A percentile compares a stretch with the other conserved stretches of the same genome.
Conservation (phyloP, 163 green algal genomes). For the Scenedesmus sp. region DNA sequence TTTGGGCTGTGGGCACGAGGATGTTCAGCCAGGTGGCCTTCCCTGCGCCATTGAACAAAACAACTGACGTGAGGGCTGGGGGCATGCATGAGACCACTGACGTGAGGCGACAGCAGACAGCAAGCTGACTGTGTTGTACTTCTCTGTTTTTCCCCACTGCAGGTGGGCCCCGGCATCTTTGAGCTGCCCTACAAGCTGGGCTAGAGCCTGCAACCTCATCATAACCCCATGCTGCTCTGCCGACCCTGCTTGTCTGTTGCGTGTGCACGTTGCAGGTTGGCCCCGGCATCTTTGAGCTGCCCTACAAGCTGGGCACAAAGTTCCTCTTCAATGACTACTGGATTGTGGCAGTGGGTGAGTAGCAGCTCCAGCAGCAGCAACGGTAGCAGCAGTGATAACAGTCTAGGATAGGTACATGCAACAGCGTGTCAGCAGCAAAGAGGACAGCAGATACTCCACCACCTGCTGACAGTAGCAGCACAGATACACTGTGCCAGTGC, state of each 20-base stretch:
- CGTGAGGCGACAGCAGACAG: no score
- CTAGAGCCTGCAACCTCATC: no score
- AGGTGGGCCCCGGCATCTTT: constrained; percentile 15
- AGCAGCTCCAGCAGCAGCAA: background rate
- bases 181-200: constrained; percentile 51
- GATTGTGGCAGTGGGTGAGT: constrained; percentile 60
- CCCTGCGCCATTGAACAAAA: no score
- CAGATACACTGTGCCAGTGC: no score
- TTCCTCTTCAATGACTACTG: constrained; percentile 54
- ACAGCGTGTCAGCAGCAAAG: background rate
- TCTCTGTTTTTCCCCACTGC: background rate
- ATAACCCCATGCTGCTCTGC: no score
- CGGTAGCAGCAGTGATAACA: background rate
- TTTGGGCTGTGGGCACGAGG: no score
- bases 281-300: constrained; percentile 35
- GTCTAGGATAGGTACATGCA: background rate
- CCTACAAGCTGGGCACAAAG: constrained; percentile 48
- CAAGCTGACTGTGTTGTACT: no score
- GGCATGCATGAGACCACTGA: no score
- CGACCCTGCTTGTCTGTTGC: background rate
- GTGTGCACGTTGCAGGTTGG: constrained; percentile 15
- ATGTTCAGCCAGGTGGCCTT: no score
- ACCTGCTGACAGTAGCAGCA: no score
- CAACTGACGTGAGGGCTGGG: no score
- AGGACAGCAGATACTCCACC: no score